These are phyloP conservation scores for Dissophora globulifera DNA, from an alignment of 192 early-diverging fungal genomes.

Conservation along the genomic window DNA sequence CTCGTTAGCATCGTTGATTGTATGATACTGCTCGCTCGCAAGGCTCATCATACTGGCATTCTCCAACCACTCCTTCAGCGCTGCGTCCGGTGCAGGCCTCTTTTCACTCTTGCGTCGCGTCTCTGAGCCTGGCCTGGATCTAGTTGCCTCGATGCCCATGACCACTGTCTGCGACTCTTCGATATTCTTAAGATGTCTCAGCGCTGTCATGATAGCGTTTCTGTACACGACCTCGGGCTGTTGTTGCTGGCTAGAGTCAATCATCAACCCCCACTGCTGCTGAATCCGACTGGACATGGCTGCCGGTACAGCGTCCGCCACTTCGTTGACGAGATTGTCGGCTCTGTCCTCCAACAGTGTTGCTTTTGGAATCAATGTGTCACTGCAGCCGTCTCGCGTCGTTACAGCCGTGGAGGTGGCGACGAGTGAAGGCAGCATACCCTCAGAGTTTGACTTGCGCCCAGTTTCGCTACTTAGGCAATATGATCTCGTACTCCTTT, in stretches of 20 bases:
- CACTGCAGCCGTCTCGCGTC: too few relatives aligned
- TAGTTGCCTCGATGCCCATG: neutral
- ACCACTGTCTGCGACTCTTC: neutral
- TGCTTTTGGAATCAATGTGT: neutral
- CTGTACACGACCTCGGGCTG: conserved; percentile 1
- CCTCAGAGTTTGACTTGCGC: neutral
- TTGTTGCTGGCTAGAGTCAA: conserved; percentile 1
- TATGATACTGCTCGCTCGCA: neutral
- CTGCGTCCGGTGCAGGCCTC: neutral
- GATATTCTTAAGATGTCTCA: conserved; percentile 24
- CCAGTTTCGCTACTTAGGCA: neutral
- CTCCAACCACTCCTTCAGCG: conserved; percentile 16
- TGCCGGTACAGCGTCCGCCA: too few relatives aligned
- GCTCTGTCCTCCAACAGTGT: neutral
- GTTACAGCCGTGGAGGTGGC: too few relatives aligned
- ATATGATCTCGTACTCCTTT: neutral
- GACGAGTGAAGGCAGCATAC: neutral
- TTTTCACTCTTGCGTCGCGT: neutral
- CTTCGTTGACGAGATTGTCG: neutral
- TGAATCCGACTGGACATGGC: neutral
- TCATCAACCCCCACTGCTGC: conserved; percentile 5
- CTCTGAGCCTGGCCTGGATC: neutral
- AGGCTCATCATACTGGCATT: conserved; percentile 15
- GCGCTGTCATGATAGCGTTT: conserved; percentile 14
- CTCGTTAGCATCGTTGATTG: neutral